Conservation (phyloP, 106 monocot species). For the Iris macrosiphon region DNA sequence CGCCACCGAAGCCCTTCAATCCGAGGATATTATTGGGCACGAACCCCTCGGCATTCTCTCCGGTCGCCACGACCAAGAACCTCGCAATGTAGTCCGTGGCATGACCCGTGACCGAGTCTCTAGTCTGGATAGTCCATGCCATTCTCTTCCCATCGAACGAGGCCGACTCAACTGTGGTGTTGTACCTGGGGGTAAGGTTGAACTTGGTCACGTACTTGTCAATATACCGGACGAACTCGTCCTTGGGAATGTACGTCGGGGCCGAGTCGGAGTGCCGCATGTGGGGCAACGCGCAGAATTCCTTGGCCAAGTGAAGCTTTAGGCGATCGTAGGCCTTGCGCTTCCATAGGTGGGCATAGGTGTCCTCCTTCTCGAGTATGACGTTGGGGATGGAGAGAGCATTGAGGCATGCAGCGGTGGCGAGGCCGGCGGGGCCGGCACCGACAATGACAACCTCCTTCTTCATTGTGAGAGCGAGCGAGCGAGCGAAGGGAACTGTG, state of each 20-base stretch:
- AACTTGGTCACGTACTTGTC: constrained; percentile 12
- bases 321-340: constrained; percentile 16
- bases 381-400: constrained; percentile 5
- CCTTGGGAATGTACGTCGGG: constrained; percentile 12
- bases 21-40: constrained; percentile 14
- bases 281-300: constrained; percentile 16
- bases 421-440: constrained; percentile 11
- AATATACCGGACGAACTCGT: constrained; percentile 8
- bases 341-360: constrained; percentile 12
- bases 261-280: not conserved
- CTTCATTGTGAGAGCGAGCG: not conserved
- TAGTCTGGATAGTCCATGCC: not conserved
- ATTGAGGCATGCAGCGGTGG: constrained; percentile 16
- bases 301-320: constrained; percentile 15
- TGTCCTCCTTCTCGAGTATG: constrained; percentile 9
- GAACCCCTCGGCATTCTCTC: constrained; percentile 12
- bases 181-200: not conserved
- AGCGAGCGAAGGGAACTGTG: too few relatives aligned
- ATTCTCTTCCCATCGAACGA: not conserved
- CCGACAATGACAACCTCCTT: constrained; percentile 15
- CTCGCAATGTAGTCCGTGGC: not conserved
- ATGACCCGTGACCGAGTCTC: not conserved
- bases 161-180: not conserved
- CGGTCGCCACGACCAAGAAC: constrained; percentile 23
- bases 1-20: constrained; percentile 7